Conservation (phyloP, 495 filamentous ascomycete species). For the Podospora pseudocomata region DNA sequence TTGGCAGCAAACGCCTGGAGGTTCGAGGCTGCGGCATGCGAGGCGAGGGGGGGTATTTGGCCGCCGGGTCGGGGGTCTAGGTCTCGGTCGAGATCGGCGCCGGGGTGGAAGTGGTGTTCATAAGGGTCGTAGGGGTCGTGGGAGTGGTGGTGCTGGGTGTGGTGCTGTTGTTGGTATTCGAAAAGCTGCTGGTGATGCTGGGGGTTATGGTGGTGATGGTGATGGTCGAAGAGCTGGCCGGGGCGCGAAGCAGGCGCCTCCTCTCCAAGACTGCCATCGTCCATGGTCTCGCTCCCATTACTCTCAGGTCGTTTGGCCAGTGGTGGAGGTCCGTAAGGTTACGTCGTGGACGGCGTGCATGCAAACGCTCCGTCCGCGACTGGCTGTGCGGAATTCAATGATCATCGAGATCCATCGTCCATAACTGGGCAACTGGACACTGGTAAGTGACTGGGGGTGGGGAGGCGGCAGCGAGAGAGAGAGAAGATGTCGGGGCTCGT, state of each 20-base stretch:
- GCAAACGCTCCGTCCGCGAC: slow-evolving; percentile 22
- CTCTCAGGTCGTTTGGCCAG: background rate
- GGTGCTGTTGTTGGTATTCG: slow-evolving; percentile 11
- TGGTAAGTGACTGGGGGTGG: slow-evolving; percentile 5
- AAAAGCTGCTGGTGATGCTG: slow-evolving; percentile 18
- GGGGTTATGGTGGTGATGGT: slow-evolving; percentile 26
- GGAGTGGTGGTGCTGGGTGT: slow-evolving; percentile 5
- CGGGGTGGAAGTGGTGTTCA: slow-evolving; percentile 10
- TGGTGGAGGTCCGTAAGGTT: background rate
- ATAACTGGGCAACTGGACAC: slow-evolving; percentile 11
- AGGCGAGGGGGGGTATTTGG: slow-evolving; percentile 26
- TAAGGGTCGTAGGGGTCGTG: slow-evolving; percentile 1
- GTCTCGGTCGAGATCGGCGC: slow-evolving; percentile 13
- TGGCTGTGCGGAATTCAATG: slow-evolving; percentile 27
- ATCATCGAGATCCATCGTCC: slow-evolving; percentile 25
- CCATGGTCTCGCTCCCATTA: slow-evolving; percentile 31
- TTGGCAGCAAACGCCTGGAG: slow-evolving; percentile 37
- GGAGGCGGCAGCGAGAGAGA: too few species aligned
- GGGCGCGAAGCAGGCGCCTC: slow-evolving; percentile 29
- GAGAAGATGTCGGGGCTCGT: slow-evolving; percentile 26
- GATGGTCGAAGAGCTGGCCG: slow-evolving; percentile 27
- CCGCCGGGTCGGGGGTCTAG: slow-evolving; percentile 10
- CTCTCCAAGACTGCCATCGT: slow-evolving; percentile 34
- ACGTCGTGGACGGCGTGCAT: slow-evolving; percentile 11
- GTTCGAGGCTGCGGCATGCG: slow-evolving; percentile 37